A percentile compares a stretch with the other conserved stretches of the same genome.
Evolutionary conservation across 1,284 basidiomycete genomes (phyloP).

Genomic region (Ustilago crameri): DNA sequence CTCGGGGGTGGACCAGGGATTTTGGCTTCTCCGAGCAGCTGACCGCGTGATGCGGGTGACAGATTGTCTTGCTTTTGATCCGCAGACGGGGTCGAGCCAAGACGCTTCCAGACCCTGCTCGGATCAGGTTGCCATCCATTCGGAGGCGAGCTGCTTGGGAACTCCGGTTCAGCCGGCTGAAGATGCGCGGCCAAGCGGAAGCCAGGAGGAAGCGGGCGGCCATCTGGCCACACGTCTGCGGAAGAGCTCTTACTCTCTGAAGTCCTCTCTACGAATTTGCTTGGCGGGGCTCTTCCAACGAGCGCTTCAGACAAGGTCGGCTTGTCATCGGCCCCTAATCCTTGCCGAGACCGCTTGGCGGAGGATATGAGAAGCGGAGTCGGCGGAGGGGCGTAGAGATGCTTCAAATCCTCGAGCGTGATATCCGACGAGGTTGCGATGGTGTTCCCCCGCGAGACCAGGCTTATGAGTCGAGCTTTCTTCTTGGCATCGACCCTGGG

Average conservation of each 20-base stretch:
- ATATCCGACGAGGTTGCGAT: conserved; percentile 8
- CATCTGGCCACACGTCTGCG: conserved; percentile 75
- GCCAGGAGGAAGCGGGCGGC: conserved; percentile 77
- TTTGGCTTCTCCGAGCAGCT: conserved; percentile 82
- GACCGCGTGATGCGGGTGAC: conserved; percentile 77
- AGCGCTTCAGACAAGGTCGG: conserved; percentile 14
- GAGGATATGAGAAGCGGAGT: conserved; percentile 75
- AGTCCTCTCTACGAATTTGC: not conserved
- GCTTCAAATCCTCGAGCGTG: conserved; percentile 74
- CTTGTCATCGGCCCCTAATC: conserved; percentile 73
- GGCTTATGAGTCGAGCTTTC: conserved; percentile 71
- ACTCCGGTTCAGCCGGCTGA: conserved; percentile 80
- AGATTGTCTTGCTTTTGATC: conserved; percentile 27
- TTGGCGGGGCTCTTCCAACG: not conserved
- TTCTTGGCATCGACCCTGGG: conserved; percentile 85
- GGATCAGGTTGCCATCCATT: conserved; percentile 87
- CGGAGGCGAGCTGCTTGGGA: conserved; percentile 77
- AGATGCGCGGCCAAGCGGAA: conserved; percentile 79
- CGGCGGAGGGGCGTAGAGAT: conserved; percentile 86
- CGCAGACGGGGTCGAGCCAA: conserved; percentile 3
- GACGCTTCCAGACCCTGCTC: conserved; percentile 75
- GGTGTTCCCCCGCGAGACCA: conserved; percentile 13
- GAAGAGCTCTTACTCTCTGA: not conserved
- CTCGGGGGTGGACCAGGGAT: conserved; percentile 79
- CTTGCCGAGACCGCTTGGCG: conserved; percentile 80